These are phyloP conservation scores for Blastomyces emzantsi DNA, from an alignment of 2,329 filamentous ascomycete genomes.

Conservation along the genomic window DNA sequence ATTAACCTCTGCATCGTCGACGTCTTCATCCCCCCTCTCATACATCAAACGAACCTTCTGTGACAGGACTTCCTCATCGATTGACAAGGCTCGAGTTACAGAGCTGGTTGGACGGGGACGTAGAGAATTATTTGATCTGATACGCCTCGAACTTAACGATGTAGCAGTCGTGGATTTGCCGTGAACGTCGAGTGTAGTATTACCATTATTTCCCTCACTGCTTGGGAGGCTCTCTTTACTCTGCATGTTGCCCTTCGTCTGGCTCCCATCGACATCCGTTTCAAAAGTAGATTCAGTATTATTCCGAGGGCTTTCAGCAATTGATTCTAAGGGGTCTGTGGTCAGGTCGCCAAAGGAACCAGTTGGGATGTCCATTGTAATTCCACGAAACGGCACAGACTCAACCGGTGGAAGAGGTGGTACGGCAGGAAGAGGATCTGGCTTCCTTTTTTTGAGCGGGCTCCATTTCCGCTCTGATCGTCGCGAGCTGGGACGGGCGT, in stretches of 20 bases:
- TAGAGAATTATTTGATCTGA: conserved; percentile 30
- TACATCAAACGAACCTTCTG: conserved; percentile 57
- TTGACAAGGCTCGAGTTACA: conserved; percentile 47
- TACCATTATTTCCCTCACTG: not conserved
- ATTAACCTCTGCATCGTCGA: conserved; percentile 35
- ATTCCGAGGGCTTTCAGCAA: not conserved
- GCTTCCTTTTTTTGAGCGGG: conserved; percentile 27
- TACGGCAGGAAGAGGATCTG: conserved; percentile 28
- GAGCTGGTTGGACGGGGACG: conserved; percentile 31
- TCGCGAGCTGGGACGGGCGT: conserved; percentile 32
- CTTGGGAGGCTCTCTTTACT: not conserved
- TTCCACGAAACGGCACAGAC: conserved; percentile 37
- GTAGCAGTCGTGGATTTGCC: conserved; percentile 16
- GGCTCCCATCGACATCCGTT: not conserved
- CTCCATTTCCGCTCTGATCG: conserved; percentile 39
- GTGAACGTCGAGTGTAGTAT: not conserved
- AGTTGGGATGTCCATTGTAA: conserved; percentile 49
- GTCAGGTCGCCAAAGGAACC: conserved; percentile 46
- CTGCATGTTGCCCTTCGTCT: not conserved
- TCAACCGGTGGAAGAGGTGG: conserved; percentile 28
- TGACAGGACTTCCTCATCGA: conserved; percentile 55
- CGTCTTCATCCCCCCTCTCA: conserved; percentile 50
- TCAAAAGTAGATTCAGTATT: not conserved
- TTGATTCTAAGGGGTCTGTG: conserved; percentile 36
- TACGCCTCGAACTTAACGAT: conserved; percentile 22